These are phyloP conservation scores for Neurospora tetraspora DNA, from an alignment of 495 filamentous ascomycete species.

Conservation along the genomic window DNA sequence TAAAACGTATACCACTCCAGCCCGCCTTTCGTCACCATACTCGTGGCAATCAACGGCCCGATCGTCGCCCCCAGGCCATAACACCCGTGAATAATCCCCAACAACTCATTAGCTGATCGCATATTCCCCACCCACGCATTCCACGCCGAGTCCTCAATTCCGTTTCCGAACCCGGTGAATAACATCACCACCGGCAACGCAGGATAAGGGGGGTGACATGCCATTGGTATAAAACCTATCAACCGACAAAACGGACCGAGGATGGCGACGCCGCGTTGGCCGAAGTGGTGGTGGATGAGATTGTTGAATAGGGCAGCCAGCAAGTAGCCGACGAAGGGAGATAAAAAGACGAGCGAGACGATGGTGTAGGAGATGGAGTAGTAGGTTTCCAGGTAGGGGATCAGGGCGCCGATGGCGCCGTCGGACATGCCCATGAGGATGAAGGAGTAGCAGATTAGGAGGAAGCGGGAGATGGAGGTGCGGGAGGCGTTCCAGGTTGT, in stretches of 20 bases:
- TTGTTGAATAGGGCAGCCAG: slow-evolving; percentile 65
- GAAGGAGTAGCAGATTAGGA: slow-evolving; percentile 63
- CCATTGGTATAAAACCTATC: slow-evolving; percentile 56
- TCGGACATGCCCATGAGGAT: slow-evolving; percentile 76
- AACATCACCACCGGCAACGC: slow-evolving; percentile 64
- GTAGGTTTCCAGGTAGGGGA: slow-evolving; percentile 44
- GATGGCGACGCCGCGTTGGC: slow-evolving; percentile 66
- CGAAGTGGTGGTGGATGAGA: slow-evolving; percentile 43
- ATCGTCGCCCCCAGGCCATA: slow-evolving; percentile 74
- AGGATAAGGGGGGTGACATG: slow-evolving; percentile 64
- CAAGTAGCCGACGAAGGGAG: slow-evolving; percentile 73
- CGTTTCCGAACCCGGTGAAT: slow-evolving; percentile 62
- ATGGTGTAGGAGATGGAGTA: slow-evolving; percentile 68
- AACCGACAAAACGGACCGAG: slow-evolving; percentile 56
- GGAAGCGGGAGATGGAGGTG: slow-evolving; percentile 53
- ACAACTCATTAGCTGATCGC: slow-evolving; percentile 54
- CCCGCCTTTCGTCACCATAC: slow-evolving; percentile 49
- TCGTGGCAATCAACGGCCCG: slow-evolving; percentile 67
- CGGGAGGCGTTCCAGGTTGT: slow-evolving; percentile 57
- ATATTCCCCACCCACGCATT: slow-evolving; percentile 80
- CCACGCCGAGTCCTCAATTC: slow-evolving; percentile 60
- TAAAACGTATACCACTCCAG: slow-evolving; percentile 59
- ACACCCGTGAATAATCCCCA: slow-evolving; percentile 61
- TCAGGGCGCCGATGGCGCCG: slow-evolving; percentile 55
- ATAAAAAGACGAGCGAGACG: slow-evolving; percentile 72